Base-by-base conservation (phyloP, 306 rosid species). In the Vigna trinervia region DNA sequence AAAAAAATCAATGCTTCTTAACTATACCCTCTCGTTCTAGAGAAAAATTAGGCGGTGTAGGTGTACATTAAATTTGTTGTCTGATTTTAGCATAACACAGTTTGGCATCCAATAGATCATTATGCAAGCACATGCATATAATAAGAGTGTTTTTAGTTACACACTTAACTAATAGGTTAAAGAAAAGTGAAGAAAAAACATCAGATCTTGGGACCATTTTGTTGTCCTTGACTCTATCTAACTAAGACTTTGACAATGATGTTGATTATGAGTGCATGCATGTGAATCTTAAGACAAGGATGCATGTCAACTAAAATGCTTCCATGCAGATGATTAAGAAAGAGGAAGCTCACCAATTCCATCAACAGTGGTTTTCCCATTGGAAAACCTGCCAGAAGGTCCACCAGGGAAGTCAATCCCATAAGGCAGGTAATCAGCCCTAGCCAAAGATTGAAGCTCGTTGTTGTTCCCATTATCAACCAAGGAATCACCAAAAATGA, bases 391-490 rank as follows among this genome's bases (percentile, higher is more conserved):
- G 56, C 94, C 94, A 17, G 92, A 74, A 66, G 86, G 84, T 17
- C 93, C 91, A 22, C 11, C n/a, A 2, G 85, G 73, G 73, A 86
- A 89, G 81, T 92, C 95, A 79, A 89, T 73, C 34, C 97, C 97
- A 72, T 88, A 92, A 2, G 95, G 93, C 0, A 14, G 1, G 80
- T 86, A 89, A 65, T 92, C 71, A 80, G 64, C 94, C 81, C 76
- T 88, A 2, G 92, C 87, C 57, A 69, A 14, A 22, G 94, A 86
- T 0, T 19, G 22, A 3, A 91, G 86, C 50, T 1, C 10, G 59
- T 90, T 88, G 63, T 90, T 92, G 69, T 92, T 90, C 2, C 96
- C 96, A 86, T 71, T 83, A 23, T 92, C 97, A 0, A 86, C 88
- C 57, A 84, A 60, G n/a, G 95, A 90, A 65, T 92, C 96, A 36